Conservation (phyloP, 78 protist species). For the Dictyostelium firmibasis region DNA sequence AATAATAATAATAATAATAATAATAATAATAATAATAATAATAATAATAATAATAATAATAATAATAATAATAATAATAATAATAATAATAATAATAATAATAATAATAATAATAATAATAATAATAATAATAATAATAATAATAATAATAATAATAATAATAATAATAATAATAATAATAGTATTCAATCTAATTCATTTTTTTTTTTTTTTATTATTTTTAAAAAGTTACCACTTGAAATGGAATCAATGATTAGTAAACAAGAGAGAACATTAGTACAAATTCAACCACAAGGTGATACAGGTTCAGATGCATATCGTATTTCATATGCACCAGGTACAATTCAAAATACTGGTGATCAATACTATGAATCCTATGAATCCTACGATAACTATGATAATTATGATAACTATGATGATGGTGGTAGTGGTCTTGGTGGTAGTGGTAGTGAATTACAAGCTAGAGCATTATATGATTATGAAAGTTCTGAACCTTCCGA, state of each 20-base stretch:
- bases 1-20: too few species aligned
- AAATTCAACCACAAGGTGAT: conserved; percentile 75
- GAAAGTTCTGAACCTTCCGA: conserved; percentile 60
- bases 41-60: too few species aligned
- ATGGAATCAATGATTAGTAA: conserved; percentile 63
- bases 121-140: background rate
- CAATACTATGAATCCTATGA: conserved; percentile 59
- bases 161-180: too few species aligned
- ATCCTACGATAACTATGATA: conserved; percentile 17
- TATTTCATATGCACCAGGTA: conserved; percentile 72
- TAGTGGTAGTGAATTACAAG: conserved; percentile 67
- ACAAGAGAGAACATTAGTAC: conserved; percentile 77
- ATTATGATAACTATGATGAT: conserved; percentile 6
- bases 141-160: too few species aligned
- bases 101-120: too few species aligned
- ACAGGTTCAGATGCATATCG: conserved; percentile 36
- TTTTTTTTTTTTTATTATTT: background rate
- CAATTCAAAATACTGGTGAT: background rate
- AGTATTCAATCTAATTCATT: too few species aligned
- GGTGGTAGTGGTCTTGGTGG: background rate
- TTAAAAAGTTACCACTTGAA: conserved; percentile 40
- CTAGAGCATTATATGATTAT: conserved; percentile 69
- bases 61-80: background rate
- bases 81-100: background rate
- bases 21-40: too few species aligned